A percentile compares a stretch with the other conserved stretches of the same genome.
Conservation (phyloP, 495 filamentous ascomycete species). For the Chaetomium fimeti region DNA sequence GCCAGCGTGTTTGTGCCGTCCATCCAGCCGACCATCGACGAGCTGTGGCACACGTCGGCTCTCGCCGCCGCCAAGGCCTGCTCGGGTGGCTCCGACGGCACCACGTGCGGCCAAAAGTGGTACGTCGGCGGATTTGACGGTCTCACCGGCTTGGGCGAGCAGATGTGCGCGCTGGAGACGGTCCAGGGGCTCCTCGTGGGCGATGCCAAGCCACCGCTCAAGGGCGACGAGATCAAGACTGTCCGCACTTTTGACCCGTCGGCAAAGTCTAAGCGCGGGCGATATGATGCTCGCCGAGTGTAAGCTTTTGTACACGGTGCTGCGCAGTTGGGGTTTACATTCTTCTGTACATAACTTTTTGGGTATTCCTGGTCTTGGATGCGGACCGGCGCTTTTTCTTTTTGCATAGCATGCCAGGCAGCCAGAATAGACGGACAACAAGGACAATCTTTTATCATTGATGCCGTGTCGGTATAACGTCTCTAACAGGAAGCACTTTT, state of each 20-base stretch:
- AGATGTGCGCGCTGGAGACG: conserved; percentile 68
- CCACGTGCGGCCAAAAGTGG: conserved; percentile 71
- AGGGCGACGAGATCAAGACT: conserved; percentile 44
- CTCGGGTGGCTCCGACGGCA: conserved; percentile 54
- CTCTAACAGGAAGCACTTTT: not conserved
- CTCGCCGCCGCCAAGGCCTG: conserved; percentile 65
- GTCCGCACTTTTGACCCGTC: conserved; percentile 32
- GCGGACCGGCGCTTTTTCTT: not conserved
- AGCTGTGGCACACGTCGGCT: conserved; percentile 57
- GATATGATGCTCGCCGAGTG: conserved; percentile 4
- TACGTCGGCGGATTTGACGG: conserved; percentile 61
- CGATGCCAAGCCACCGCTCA: conserved; percentile 39
- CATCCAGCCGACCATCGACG: conserved; percentile 51
- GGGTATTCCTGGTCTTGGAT: conserved; percentile 4
- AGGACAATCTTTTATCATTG: not conserved
- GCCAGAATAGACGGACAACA: conserved; percentile 12
- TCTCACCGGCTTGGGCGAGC: conserved; percentile 61
- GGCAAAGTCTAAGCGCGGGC: conserved; percentile 15
- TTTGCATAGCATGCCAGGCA: conserved; percentile 11
- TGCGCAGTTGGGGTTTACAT: not conserved
- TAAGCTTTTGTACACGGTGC: not conserved
- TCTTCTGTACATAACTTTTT: conserved; percentile 9
- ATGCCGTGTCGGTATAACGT: not conserved
- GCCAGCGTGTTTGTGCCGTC: conserved; percentile 61
- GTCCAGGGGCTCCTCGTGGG: conserved; percentile 57